These are phyloP conservation scores for Penicillium lividum DNA, from an alignment of 495 filamentous ascomycete species.

Conservation along the genomic window DNA sequence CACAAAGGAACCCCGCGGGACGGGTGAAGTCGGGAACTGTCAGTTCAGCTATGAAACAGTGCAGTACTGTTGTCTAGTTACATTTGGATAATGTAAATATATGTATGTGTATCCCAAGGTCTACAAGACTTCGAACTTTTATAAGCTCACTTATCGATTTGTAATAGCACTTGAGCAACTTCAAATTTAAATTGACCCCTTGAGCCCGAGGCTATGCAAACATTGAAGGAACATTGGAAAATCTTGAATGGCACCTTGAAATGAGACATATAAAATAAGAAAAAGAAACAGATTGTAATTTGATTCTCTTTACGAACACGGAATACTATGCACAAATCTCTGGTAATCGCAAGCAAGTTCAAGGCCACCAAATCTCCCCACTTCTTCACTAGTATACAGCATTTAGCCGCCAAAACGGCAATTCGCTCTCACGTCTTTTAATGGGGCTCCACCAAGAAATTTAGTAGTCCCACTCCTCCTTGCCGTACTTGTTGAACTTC, in stretches of 20 bases:
- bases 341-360: constrained; percentile 28
- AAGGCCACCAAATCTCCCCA: constrained; percentile 14
- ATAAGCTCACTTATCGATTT: too few relatives aligned
- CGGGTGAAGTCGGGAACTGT: not conserved
- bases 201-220: not conserved
- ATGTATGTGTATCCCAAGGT: too few relatives aligned
- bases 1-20: not conserved
- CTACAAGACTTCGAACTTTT: too few relatives aligned
- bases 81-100: too few relatives aligned
- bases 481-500: constrained; percentile 97
- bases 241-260: too few relatives aligned
- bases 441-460: constrained; percentile 17
- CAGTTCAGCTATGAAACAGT: too few relatives aligned
- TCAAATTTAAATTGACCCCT: not conserved
- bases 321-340: constrained; percentile 45
- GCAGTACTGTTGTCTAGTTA: too few relatives aligned
- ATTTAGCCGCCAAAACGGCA: constrained; percentile 61
- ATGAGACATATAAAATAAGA: not conserved
- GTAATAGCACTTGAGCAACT: not conserved
- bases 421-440: constrained; percentile 19
- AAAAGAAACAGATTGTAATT: constrained; percentile 37
- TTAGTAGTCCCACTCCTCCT: constrained; percentile 67
- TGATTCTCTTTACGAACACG: constrained; percentile 34
- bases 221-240: not conserved
- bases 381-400: constrained; percentile 60